Conservation (phyloP, 2,329 filamentous ascomycete species). For the Aspergillus sp. region DNA sequence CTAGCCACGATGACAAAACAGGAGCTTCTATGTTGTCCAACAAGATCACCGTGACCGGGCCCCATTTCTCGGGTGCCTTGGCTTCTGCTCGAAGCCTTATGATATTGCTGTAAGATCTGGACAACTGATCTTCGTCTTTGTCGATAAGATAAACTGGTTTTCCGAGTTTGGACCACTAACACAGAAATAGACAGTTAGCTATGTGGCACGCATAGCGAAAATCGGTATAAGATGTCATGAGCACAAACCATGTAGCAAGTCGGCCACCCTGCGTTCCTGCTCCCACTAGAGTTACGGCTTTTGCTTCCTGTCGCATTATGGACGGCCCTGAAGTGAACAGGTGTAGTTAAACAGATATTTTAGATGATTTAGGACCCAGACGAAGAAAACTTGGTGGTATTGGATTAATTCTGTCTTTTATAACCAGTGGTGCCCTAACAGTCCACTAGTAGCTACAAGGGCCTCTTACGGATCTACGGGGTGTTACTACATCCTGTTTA, state of each 20-base stretch:
- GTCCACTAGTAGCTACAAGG: no score
- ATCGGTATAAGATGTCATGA: constrained; percentile 13
- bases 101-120: not conserved
- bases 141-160: not conserved
- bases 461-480: no score
- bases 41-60: not conserved
- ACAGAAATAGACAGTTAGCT: not conserved
- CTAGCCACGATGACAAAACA: no score
- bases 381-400: no score
- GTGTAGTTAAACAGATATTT: no score
- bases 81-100: not conserved
- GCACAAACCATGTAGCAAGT: constrained; percentile 29
- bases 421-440: no score
- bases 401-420: no score
- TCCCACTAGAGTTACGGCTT: no score
- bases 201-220: constrained; percentile 5
- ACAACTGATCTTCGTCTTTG: not conserved
- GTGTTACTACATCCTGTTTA: no score
- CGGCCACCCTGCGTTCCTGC: constrained; percentile 28
- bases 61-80: not conserved
- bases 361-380: no score
- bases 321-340: no score
- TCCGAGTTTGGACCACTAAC: not conserved
- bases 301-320: no score
- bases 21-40: not conserved